Percentiles rank a stretch among this genome's conserved stretches.
Evolutionary conservation across 345 rosid species (phyloP).

Genomic region (Linum tenue): DNA sequence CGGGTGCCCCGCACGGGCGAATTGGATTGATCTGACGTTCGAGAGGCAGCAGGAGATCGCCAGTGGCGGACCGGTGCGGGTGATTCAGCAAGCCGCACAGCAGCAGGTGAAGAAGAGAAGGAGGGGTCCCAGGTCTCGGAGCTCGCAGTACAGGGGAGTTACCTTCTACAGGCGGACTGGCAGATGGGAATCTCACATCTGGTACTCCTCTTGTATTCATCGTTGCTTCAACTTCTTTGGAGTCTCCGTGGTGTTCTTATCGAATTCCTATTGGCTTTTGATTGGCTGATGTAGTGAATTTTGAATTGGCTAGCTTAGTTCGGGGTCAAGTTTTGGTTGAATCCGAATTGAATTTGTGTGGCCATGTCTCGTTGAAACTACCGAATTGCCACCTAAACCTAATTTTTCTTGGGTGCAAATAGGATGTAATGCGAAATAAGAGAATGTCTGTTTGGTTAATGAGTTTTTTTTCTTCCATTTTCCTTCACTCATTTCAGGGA

Average conservation of each 20-base stretch:
- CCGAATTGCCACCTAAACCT: constrained; percentile 1
- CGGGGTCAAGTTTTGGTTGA: neutral
- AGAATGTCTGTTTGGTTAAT: neutral
- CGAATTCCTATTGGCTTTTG: neutral
- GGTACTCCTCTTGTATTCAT: neutral
- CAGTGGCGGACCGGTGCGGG: constrained; percentile 25
- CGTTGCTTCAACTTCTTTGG: neutral
- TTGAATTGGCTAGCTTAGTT: neutral
- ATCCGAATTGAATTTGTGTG: neutral
- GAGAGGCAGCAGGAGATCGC: constrained; percentile 16
- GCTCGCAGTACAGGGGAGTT: constrained; percentile 3
- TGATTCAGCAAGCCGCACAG: constrained; percentile 26
- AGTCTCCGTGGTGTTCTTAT: neutral
- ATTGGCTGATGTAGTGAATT: neutral
- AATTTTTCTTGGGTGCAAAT: no score
- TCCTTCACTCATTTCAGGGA: constrained; percentile 49
- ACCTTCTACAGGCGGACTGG: neutral
- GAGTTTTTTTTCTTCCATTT: neutral
- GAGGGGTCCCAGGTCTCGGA: constrained; percentile 1
- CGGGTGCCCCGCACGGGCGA: constrained; percentile 26
- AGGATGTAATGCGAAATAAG: no score
- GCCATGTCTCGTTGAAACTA: neutral
- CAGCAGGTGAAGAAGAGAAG: neutral
- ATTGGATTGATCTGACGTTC: constrained; percentile 46
- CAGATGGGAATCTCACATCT: neutral